Evolutionary conservation across 345 rosid species (phyloP).

Genomic region (Salix purpurea): DNA sequence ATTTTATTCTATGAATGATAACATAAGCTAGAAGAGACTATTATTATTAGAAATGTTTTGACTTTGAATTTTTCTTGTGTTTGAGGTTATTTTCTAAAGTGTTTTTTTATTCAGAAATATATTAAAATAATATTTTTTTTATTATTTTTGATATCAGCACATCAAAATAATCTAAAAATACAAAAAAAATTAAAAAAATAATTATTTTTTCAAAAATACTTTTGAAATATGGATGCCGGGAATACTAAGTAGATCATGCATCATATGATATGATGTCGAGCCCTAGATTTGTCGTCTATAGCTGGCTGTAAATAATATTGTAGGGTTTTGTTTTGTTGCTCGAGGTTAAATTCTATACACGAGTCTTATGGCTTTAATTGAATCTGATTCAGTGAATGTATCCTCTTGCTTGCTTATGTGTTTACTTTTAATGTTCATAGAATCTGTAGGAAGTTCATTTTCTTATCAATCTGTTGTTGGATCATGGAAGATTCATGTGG

Average conservation of each 20-base stretch:
- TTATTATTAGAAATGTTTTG: too few relatives aligned
- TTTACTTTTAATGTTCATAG: not conserved
- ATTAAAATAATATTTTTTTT: too few relatives aligned
- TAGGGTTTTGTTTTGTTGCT: not conserved
- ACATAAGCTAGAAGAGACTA: too few relatives aligned
- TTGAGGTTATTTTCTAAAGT: too few relatives aligned
- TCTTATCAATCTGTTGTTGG: not conserved
- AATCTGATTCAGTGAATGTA: not conserved
- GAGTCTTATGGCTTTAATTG: not conserved
- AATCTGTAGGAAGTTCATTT: not conserved
- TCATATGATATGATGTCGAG: not conserved
- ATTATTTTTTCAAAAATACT: too few relatives aligned
- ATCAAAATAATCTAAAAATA: too few relatives aligned
- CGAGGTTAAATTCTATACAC: not conserved
- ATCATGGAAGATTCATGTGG: not conserved
- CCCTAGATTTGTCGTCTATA: slow-evolving; percentile 3
- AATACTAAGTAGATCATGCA: not conserved
- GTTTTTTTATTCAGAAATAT: too few relatives aligned
- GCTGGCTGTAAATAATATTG: slow-evolving; percentile 15
- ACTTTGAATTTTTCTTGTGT: too few relatives aligned
- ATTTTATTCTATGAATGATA: too few relatives aligned
- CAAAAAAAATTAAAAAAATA: too few relatives aligned
- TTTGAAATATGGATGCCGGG: too few relatives aligned
- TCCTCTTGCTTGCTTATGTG: not conserved
- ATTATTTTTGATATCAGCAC: too few relatives aligned